phyloP scores from a whole-genome alignment of 73 alveolate genomes.

The Stentor roeselii region DNA sequence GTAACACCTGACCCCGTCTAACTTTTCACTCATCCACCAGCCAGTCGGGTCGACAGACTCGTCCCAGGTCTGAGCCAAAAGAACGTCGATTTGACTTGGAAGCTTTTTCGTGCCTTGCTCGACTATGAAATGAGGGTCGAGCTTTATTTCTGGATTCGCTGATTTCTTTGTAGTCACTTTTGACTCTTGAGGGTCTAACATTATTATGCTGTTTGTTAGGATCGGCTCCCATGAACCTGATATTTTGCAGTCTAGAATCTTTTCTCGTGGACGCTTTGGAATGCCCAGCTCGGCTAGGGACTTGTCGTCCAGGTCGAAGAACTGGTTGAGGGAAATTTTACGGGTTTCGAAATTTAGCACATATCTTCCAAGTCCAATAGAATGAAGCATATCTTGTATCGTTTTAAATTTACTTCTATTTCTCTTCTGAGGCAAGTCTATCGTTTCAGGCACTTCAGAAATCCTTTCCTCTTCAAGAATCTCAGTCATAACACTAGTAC shows the following conservation, averaged over 20 bases:
- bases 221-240: not conserved
- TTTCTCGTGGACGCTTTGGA: not conserved
- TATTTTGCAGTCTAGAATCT: not conserved
- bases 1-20: conserved; percentile 77
- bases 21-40: conserved; percentile 71
- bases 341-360: not conserved
- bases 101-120: not conserved
- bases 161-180: not conserved
- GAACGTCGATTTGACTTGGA: not conserved
- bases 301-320: not conserved
- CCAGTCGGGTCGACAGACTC: conserved; percentile 68
- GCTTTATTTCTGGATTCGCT: not conserved
- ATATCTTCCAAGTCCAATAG: not conserved
- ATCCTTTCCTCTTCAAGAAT: not conserved
- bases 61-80: conserved; percentile 57
- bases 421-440: not conserved
- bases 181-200: not conserved
- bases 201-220: not conserved
- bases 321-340: not conserved
- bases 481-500: not conserved
- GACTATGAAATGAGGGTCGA: not conserved
- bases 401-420: not conserved
- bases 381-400: not conserved
- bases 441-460: not conserved
- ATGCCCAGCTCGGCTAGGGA: not conserved